A percentile compares a stretch with the other conserved stretches of the same genome.
Evolutionary conservation across 164 flowering plant genomes (phyloP).

Genomic region (Sextonia rubra): DNA sequence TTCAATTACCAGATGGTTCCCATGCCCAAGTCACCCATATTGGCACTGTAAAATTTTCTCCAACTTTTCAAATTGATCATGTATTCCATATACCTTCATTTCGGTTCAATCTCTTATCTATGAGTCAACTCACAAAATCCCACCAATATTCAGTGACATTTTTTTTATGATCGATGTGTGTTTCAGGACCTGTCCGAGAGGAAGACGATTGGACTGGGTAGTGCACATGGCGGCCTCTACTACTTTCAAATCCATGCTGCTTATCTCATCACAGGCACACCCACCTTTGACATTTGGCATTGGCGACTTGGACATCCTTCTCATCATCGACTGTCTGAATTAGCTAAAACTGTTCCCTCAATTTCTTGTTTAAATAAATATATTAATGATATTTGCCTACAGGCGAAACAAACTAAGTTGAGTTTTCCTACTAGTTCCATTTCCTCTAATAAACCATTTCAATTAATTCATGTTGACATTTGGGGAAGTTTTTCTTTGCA

Average conservation of each 20-base stretch:
- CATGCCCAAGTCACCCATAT: background rate
- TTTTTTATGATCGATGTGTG: too few species aligned
- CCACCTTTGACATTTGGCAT: background rate
- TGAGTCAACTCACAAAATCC: too few species aligned
- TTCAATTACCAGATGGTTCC: slow-evolving; percentile 3
- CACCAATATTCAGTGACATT: too few species aligned
- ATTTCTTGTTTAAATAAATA: background rate
- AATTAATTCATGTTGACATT: background rate
- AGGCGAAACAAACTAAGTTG: background rate
- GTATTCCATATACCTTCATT: background rate
- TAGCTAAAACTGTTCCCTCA: too few species aligned
- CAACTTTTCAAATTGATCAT: background rate
- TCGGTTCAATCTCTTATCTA: background rate
- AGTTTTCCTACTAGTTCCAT: background rate
- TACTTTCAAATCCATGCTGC: too few species aligned
- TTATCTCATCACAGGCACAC: background rate
- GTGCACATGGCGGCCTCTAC: too few species aligned
- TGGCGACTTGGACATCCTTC: background rate
- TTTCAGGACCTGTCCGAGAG: too few species aligned
- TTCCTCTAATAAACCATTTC: background rate
- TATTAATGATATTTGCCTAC: background rate
- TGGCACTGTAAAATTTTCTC: too few species aligned
- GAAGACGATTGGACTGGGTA: too few species aligned
- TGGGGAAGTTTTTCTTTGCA: background rate
- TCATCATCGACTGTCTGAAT: background rate